Evolutionary conservation across 2,329 filamentous ascomycete species (phyloP), one percentile per base, ranked within the genome.

Genomic region (Colletotrichum sp.): DNA sequence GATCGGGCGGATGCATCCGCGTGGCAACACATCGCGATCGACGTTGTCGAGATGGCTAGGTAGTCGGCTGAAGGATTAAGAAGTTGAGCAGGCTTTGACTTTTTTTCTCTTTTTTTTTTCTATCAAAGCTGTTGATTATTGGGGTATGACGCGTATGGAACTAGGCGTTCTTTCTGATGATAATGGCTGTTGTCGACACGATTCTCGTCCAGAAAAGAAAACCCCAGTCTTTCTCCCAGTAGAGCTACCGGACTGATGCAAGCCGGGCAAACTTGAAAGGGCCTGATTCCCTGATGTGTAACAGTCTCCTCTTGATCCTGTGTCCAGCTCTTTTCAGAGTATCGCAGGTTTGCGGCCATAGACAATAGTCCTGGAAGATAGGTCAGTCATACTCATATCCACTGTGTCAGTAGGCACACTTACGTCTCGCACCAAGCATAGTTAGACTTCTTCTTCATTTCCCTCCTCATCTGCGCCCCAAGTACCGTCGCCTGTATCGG

Each of bases 381-480:
- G 0, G 59, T 34, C 59, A 61, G 59, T 2, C 28, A n/a, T 18
- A 15, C 1, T 1, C 18, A 21, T 5, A n/a, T 34, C 5, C 18
- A 34, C 3, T 3, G 1, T 1, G 28, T 2, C 3, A 21, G 9
- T 1, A n/a, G 28, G 7, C 2, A 16, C n/a, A 64, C 72, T 36
- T 48, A 77, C 72, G 70, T 71, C 43, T 77, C 72, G 12, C 65
- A 72, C 34, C 65, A 77, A 4, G 28, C 30, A 59, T 66, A 72
- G 39, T 75, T 75, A 4, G 63, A 39, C 48, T 48, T 77, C 6
- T 59, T 77, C 59, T 67, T 71, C 6, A 67, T 32, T 32, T 75
- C 75, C 15, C 52, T 64, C 16, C 81, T 77, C 78, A 81, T 82
- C 34, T 80, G 76, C 18, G 77, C 74, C 3, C 81, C 73, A 10